A percentile compares a stretch with the other conserved stretches of the same genome.
phyloP scores from a whole-genome alignment of 208 protist species.

The Herpetomonas muscarum region DNA sequence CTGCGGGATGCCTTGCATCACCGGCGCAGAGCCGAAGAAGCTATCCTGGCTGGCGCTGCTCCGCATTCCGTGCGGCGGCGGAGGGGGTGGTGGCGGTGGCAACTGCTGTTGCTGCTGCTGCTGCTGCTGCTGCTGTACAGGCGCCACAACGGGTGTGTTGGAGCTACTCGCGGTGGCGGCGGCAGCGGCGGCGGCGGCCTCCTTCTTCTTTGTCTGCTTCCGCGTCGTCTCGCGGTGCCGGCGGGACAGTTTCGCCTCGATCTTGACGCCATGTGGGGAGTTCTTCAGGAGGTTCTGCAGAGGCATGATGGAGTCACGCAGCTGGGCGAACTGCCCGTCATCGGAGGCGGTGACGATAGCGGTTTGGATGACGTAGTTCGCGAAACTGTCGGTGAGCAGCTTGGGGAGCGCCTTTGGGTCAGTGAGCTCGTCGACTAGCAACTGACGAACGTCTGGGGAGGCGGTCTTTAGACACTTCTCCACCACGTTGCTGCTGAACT shows the following conservation, averaged over 20 bases:
- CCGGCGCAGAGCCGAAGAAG: slow-evolving; percentile 20
- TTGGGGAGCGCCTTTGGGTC: slow-evolving; percentile 85
- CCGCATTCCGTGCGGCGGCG: neutral
- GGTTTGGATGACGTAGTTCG: slow-evolving; percentile 99
- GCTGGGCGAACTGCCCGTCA: slow-evolving; percentile 86
- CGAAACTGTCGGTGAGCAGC: slow-evolving; percentile 96
- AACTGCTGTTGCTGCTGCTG: slow-evolving; percentile 10
- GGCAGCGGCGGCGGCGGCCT: slow-evolving; percentile 4
- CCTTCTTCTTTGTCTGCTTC: slow-evolving; percentile 45
- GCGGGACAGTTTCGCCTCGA: slow-evolving; percentile 90
- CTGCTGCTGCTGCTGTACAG: slow-evolving; percentile 12
- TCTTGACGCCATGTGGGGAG: slow-evolving; percentile 96
- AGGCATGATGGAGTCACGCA: slow-evolving; percentile 94
- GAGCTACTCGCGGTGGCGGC: neutral
- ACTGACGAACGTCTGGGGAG: slow-evolving; percentile 70
- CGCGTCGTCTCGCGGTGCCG: slow-evolving; percentile 56
- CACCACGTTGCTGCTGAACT: slow-evolving; percentile 98
- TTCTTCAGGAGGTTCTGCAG: slow-evolving; percentile 92
- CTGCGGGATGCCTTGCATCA: slow-evolving; percentile 24
- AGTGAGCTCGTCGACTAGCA: slow-evolving; percentile 94
- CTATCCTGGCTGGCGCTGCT: slow-evolving; percentile 13
- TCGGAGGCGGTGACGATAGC: slow-evolving; percentile 90
- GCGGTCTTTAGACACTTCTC: slow-evolving; percentile 96
- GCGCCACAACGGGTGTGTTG: neutral
- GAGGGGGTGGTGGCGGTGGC: neutral